Conservation (phyloP, 2,329 filamentous ascomycete genomes). For the Lecanicillium sp. region DNA sequence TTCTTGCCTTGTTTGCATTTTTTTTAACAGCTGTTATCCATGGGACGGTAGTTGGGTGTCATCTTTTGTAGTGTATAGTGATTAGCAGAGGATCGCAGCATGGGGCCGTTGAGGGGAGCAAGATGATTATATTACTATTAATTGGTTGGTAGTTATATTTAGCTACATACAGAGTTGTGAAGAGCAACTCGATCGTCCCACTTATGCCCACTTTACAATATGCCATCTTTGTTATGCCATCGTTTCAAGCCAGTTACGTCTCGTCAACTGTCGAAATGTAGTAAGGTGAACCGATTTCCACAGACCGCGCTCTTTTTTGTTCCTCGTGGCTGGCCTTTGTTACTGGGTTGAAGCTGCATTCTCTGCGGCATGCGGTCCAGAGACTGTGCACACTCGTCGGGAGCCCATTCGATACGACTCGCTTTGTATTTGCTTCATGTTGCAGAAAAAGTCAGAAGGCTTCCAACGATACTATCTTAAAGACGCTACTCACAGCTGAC, state of each 20-base stretch:
- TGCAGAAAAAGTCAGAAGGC: constrained; percentile 12
- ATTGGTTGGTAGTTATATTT: too few relatives aligned
- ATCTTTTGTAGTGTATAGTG: too few relatives aligned
- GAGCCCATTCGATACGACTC: constrained; percentile 60
- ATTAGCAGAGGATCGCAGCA: too few relatives aligned
- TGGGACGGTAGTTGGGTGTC: too few relatives aligned
- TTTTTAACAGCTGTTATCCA: not conserved
- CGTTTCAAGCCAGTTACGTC: too few relatives aligned
- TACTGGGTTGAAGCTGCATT: constrained; percentile 11
- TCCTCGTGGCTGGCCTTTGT: constrained; percentile 22
- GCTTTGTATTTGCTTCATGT: constrained; percentile 57
- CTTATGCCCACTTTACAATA: too few relatives aligned
- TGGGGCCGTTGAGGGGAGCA: too few relatives aligned
- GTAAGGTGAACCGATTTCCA: constrained; percentile 4
- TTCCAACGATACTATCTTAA: not conserved
- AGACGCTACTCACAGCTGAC: constrained; percentile 33
- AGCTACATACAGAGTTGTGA: too few relatives aligned
- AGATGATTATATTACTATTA: too few relatives aligned
- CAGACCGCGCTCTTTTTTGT: not conserved
- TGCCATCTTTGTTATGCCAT: too few relatives aligned
- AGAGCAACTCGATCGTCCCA: too few relatives aligned
- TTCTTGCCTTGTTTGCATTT: constrained; percentile 1
- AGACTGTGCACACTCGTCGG: constrained; percentile 63
- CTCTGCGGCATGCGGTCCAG: constrained; percentile 26
- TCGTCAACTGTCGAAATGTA: not conserved